Evolutionary conservation across 805 yeast genomes (phyloP).

Genomic region (Clavispora santaluciae): DNA sequence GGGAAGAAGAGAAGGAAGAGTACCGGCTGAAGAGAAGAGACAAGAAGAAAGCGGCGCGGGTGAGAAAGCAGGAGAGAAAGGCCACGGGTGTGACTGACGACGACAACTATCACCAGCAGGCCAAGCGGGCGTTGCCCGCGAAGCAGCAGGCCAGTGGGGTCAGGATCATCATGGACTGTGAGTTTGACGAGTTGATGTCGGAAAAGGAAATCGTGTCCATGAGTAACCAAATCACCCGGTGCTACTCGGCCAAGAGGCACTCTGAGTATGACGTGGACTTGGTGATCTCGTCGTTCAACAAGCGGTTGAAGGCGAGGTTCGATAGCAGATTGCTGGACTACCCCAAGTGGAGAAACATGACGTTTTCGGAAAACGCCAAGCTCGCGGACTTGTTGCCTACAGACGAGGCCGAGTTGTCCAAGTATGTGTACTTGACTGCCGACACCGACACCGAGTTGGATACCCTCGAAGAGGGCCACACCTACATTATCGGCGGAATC

Average conservation of each 20-base stretch:
- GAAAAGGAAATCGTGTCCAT: slow-evolving; percentile 66
- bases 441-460: slow-evolving; percentile 73
- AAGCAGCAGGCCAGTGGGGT: slow-evolving; percentile 48
- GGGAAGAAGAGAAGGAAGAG: slow-evolving; percentile 63
- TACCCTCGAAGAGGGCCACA: slow-evolving; percentile 59
- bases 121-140: slow-evolving; percentile 29
- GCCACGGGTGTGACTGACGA: slow-evolving; percentile 7
- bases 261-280: slow-evolving; percentile 56
- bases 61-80: slow-evolving; percentile 27
- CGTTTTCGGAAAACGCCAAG: slow-evolving; percentile 37
- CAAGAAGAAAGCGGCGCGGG: slow-evolving; percentile 36
- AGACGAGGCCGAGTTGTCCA: slow-evolving; percentile 28
- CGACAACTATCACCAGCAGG: slow-evolving; percentile 20
- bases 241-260: slow-evolving; percentile 73
- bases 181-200: slow-evolving; percentile 84
- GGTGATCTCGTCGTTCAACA: slow-evolving; percentile 59
- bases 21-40: slow-evolving; percentile 51
- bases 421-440: slow-evolving; percentile 71
- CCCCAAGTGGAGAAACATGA: slow-evolving; percentile 62
- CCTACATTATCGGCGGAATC: slow-evolving; percentile 91
- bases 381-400: slow-evolving; percentile 26
- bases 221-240: slow-evolving; percentile 73
- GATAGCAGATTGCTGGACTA: slow-evolving; percentile 57
- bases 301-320: slow-evolving; percentile 62
- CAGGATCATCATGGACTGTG: slow-evolving; percentile 75